Conservation (phyloP, 331 rosid genomes). For the Malus hybrid region DNA sequence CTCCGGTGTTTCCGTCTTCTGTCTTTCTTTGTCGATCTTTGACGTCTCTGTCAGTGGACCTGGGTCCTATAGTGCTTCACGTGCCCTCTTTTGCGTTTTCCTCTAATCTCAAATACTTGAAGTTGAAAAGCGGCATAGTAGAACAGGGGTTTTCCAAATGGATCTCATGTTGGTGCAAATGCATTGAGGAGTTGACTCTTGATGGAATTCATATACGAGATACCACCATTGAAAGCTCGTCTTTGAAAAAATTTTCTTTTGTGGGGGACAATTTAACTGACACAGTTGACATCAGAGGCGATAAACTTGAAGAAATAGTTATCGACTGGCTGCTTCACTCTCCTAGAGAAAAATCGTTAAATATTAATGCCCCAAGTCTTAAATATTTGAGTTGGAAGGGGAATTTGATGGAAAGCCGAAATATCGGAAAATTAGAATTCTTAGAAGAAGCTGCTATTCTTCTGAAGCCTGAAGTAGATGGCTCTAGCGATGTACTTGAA, state of each 20-base stretch:
- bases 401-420: not conserved
- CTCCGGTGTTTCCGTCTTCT: not conserved
- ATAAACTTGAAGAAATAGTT: not conserved
- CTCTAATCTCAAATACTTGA: not conserved
- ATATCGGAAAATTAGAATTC: not conserved
- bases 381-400: not conserved
- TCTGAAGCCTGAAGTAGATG: not conserved
- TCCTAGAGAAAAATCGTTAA: not conserved
- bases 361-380: not conserved
- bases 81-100: not conserved
- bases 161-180: not conserved
- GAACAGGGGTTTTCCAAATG: not conserved
- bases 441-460: not conserved
- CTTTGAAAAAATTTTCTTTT: not conserved
- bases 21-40: not conserved
- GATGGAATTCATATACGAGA: not conserved
- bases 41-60: not conserved
- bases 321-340: not conserved
- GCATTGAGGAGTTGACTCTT: not conserved
- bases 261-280: not conserved
- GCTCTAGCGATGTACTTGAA: not conserved
- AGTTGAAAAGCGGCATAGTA: not conserved
- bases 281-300: not conserved
- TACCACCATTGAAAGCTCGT: not conserved
- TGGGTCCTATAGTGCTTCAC: not conserved